Evolutionary conservation across 2,329 filamentous ascomycete species (phyloP).

Genomic region (Purpureocillium lavendulum): DNA sequence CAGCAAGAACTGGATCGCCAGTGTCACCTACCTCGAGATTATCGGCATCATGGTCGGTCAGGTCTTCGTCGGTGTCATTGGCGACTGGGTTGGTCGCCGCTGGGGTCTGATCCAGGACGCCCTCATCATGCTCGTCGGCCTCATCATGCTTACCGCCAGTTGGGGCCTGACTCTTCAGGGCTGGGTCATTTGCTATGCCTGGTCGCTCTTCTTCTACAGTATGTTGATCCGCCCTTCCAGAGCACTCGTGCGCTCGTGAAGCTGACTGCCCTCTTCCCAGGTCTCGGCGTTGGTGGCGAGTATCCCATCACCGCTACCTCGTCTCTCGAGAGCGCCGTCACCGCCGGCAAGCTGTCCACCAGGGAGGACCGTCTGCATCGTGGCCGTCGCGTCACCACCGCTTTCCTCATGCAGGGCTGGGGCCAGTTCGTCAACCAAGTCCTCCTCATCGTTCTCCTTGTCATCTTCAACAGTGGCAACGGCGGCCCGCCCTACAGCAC

Average conservation of each 20-base stretch:
- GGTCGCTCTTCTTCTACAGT: constrained; percentile 75
- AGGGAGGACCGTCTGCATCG: constrained; percentile 90
- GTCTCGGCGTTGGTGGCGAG: constrained; percentile 67
- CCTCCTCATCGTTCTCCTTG: constrained; percentile 73
- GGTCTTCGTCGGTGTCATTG: constrained; percentile 68
- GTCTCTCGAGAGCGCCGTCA: constrained; percentile 84
- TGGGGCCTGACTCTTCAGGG: constrained; percentile 85
- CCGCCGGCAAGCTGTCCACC: constrained; percentile 80
- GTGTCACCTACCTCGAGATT: constrained; percentile 87
- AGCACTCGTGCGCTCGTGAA: neutral
- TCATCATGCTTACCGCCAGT: constrained; percentile 82
- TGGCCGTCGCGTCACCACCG: constrained; percentile 89
- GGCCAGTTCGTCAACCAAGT: constrained; percentile 93
- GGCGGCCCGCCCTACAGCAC: constrained; percentile 70
- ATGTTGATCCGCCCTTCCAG: neutral
- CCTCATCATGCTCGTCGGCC: constrained; percentile 83
- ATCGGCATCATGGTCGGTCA: constrained; percentile 93
- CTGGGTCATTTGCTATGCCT: constrained; percentile 96
- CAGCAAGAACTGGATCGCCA: constrained; percentile 69
- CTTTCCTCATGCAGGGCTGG: constrained; percentile 98
- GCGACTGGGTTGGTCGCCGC: constrained; percentile 76
- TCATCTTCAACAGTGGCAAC: constrained; percentile 75
- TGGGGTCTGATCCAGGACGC: constrained; percentile 97
- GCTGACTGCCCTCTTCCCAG: constrained; percentile 10
- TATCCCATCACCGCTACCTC: constrained; percentile 96